Evolutionary conservation across 345 rosid species (phyloP), one percentile per base, ranked within the genome.

Genomic region (Eucalyptus tenuipes): DNA sequence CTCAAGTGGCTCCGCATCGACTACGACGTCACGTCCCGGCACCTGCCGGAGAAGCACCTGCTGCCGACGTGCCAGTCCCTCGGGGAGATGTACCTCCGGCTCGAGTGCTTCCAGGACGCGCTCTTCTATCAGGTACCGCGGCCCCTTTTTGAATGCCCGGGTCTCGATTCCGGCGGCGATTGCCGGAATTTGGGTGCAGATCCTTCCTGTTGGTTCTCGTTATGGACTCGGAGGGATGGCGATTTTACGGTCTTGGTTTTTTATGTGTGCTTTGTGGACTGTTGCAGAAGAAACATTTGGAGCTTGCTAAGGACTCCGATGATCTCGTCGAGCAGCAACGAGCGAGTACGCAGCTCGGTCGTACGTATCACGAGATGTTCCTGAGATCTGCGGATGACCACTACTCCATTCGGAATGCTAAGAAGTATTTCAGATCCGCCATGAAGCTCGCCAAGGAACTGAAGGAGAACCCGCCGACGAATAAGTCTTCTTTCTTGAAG

Each of bases 291-390:
- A 95, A 93, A 90, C 99, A 96, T 92, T 91, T 98, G 89, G 95
- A 97, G 87, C 98, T 98, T 44, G 98, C 99, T 59, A 94, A 94
- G 92, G 95, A 96, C 89, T 89, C 93, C 44, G 71, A 90, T 79
- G 97, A 97, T 90, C 92, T 94, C 53, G 94, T 95, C 87, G 99
- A 98, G 95, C 97, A 97, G 94, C 99, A 97, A 90, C 92, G 99
- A 90, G 99, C 99, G 13, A 92, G 95, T 89, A 98, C 99, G 10
- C 98, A 96, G 86, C 97, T 98, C 22, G 98, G 99, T 85, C 98
- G 98, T n/a, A 96, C 98, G 7, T 97, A 95, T 91, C 96, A 98
- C 81, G 99, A 94, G 86, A 88, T 96, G 87, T 94, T 96, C 89
- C 48, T 92, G 45, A 93, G 68, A 88, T 94, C 97, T 53, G 94